Evolutionary conservation across 345 rosid species (phyloP), one percentile per base, ranked within the genome.

Genomic region (Camelina hispida): DNA sequence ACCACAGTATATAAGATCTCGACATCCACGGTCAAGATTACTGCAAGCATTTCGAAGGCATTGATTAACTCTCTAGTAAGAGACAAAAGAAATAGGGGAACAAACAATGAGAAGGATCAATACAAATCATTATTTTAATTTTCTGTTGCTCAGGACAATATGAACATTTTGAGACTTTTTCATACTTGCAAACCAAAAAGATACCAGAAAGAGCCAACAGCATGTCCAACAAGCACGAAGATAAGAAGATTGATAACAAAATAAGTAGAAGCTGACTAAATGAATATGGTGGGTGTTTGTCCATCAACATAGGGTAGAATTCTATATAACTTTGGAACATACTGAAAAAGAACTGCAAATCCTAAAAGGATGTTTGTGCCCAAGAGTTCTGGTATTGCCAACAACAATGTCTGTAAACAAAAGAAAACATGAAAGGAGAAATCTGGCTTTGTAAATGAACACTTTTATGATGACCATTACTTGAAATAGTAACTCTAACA

Each of bases 241-340:
- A 6, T 30, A 6, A 30, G 86, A 71, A 91, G 90, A 76, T 93
- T 93, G 43, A 91, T 88, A 64, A 88, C 79, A 74, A 93, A 91
- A 73, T 86, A 91, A 58, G 86, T 90, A 93, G 90, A 83, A 54
- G 93, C 93, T 2, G 96, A 89, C 87, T 93, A 93, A 83, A 93
- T 80, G 71, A 89, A 88, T 43, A 91, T 90, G 1, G 68, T 80
- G 14, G 91, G 85, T 62, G 98, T 85, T 74, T 81, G 90, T 6
- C 98, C 96, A 70, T 86, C 85, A 74, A 93, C 81, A 79, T 85
- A 57, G 55, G 96, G 96, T 32, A 85, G 68, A 72, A 93, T 81
- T 68, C 94, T 86, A 62, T 71, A 89, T 71, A 93, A 60, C 78
- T 90, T 88, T 67, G 96, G 94, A 62, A 84, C 59, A 60, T 91